Percentiles rank a stretch among this genome's conserved stretches.
These are phyloP conservation scores for Avena atlantica DNA, from an alignment of 176 grass and related monocot genomes.

Conservation along the genomic window DNA sequence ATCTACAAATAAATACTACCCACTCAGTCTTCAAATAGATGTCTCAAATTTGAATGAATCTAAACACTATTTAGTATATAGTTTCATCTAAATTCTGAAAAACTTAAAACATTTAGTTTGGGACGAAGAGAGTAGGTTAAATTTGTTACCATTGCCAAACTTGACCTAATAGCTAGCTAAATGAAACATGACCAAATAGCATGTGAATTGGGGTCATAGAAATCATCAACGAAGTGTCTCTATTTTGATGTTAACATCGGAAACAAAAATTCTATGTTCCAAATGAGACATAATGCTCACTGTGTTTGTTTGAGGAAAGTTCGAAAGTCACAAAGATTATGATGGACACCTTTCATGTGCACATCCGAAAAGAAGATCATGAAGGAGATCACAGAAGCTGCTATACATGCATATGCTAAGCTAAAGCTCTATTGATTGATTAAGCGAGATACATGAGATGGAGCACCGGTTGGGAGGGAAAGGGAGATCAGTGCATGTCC, in stretches of 20 bases:
- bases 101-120: too few species aligned
- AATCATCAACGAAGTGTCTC: background rate
- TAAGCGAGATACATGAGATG: constrained; percentile 28
- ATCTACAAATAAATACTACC: background rate
- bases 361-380: constrained; percentile 34
- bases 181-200: background rate
- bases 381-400: constrained; percentile 30
- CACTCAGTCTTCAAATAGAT: too few species aligned
- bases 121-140: too few species aligned
- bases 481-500: constrained; percentile 11
- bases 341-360: constrained; percentile 33
- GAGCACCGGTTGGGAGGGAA: background rate
- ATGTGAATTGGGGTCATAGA: background rate
- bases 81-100: too few species aligned
- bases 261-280: background rate
- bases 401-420: background rate
- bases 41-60: too few species aligned
- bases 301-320: background rate
- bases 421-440: constrained; percentile 31
- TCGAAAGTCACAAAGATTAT: background rate
- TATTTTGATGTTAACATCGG: background rate
- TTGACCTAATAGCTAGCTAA: background rate
- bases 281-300: background rate
- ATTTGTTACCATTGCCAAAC: background rate
- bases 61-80: too few species aligned